Evolutionary conservation across 2,329 filamentous ascomycete species (phyloP), one percentile per base, ranked within the genome.

Genomic region (Colletotrichum navitas): DNA sequence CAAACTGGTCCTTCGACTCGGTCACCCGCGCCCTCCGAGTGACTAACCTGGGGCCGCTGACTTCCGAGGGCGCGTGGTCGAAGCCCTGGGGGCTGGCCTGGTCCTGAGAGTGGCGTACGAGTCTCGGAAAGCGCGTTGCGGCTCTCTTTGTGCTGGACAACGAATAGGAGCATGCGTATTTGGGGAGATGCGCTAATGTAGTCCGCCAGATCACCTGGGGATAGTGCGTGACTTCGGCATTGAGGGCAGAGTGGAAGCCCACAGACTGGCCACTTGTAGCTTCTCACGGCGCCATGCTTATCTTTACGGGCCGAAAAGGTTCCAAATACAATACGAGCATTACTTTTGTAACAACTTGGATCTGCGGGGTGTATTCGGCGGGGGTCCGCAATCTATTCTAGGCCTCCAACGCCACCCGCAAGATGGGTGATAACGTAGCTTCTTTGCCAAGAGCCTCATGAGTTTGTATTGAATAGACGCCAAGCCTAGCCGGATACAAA

Each of bases 1-100:
- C 75, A 18, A 32, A 45, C 3, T 72, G 70, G 70, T 56, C 61
- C 10, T 58, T 70, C 3, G 41, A 71, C 29, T 60, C 60, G 7
- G 12, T 26, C 6, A 39, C 61, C 32, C 70, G 55, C 18, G 67
- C 49, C 29, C 52, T 72, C 7, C 43, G 56, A 1, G n/a, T 71
- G 6, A 63, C 36, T 5, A 29, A 26, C 6, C 49, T 72, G 18
- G 32, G 58, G 32, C 45, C 60, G 5, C 29, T 45, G 8, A 71
- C 66, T 21, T 51, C 58, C 24, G 39, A 36, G 12, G 70, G 67
- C 7, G 70, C 67, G 7, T 72, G 70, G 70, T 52, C 41, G 2
- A 32, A 43, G 12, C 55, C 26, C 3, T 71, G 70, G 70, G 52
- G 34, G 5, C 14, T 72, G 6, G 55, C 55, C 34, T 72, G 70